Evolutionary conservation across 805 yeast species (phyloP).

Genomic region (Candida ascalaphidarum): DNA sequence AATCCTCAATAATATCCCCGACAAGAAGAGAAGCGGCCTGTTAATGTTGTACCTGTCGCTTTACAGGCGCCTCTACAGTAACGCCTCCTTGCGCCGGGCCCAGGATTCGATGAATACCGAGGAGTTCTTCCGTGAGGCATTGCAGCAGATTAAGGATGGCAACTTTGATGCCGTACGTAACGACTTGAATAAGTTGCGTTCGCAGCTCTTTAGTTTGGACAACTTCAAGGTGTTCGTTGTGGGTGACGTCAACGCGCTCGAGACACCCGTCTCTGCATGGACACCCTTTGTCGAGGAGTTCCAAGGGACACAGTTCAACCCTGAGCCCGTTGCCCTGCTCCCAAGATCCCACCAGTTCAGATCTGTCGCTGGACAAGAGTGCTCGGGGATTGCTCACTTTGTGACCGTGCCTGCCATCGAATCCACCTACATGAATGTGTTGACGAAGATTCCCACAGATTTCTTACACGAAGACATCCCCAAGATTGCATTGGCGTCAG

Average conservation of each 20-base stretch:
- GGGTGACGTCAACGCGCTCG: conserved; percentile 55
- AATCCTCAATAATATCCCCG: conserved; percentile 50
- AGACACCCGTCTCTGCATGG: conserved; percentile 58
- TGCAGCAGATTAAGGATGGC: conserved; percentile 47
- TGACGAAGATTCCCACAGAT: conserved; percentile 50
- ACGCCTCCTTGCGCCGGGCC: conserved; percentile 57
- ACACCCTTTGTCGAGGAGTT: conserved; percentile 16
- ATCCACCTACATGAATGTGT: conserved; percentile 57
- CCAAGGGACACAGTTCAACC: conserved; percentile 6
- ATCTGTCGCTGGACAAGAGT: conserved; percentile 46
- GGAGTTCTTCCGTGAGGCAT: conserved; percentile 34
- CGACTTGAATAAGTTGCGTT: conserved; percentile 45
- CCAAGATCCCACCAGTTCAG: conserved; percentile 49
- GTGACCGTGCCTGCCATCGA: conserved; percentile 79
- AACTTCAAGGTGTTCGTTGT: conserved; percentile 61
- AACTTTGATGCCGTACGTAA: conserved; percentile 36
- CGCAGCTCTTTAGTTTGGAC: conserved; percentile 42
- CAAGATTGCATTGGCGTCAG: conserved; percentile 63
- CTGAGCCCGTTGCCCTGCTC: conserved; percentile 17
- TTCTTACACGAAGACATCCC: conserved; percentile 48
- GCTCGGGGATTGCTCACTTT: conserved; percentile 49
- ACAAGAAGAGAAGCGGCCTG: conserved; percentile 53
- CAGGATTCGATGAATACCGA: conserved; percentile 63
- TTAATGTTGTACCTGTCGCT: conserved; percentile 60
- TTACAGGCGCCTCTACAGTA: conserved; percentile 41